phyloP scores from a whole-genome alignment of 306 rosid species.

The Inga laurina region DNA sequence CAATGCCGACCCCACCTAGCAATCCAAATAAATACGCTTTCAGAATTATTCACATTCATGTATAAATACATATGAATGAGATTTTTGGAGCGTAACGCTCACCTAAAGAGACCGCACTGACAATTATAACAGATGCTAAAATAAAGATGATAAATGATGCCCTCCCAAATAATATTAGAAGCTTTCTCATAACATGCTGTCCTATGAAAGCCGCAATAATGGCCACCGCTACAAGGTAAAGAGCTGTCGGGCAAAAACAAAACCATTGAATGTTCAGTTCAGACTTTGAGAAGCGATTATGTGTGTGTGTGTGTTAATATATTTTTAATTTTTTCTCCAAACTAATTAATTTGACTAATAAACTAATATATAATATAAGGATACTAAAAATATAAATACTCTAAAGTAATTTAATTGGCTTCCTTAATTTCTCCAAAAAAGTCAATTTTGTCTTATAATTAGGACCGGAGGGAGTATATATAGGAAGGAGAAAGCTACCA shows the following conservation, averaged over 20 bases:
- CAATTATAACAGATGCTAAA: constrained; percentile 53
- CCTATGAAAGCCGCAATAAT: constrained; percentile 55
- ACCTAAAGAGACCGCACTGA: constrained; percentile 69
- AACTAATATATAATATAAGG: too few relatives aligned
- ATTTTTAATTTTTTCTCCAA: too few relatives aligned
- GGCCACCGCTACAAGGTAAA: constrained; percentile 59
- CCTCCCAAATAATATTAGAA: constrained; percentile 52
- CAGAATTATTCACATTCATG: not conserved
- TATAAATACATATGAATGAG: too few relatives aligned
- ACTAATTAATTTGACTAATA: too few relatives aligned
- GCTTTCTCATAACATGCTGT: constrained; percentile 56
- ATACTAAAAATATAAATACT: too few relatives aligned
- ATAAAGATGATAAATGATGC: constrained; percentile 72
- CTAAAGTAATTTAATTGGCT: too few relatives aligned
- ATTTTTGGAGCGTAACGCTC: not conserved
- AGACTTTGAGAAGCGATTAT: not conserved
- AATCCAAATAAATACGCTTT: constrained; percentile 5
- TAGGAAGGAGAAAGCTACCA: constrained; percentile 34
- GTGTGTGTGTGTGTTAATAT: too few relatives aligned
- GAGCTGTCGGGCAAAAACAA: constrained; percentile 43
- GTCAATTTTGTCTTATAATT: too few relatives aligned
- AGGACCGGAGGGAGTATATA: too few relatives aligned
- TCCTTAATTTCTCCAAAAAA: too few relatives aligned
- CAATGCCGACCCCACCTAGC: constrained; percentile 73
- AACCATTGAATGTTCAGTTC: constrained; percentile 17